phyloP scores from a whole-genome alignment of 2,329 filamentous ascomycete genomes.

The Zymoseptoria pseudotritici region DNA sequence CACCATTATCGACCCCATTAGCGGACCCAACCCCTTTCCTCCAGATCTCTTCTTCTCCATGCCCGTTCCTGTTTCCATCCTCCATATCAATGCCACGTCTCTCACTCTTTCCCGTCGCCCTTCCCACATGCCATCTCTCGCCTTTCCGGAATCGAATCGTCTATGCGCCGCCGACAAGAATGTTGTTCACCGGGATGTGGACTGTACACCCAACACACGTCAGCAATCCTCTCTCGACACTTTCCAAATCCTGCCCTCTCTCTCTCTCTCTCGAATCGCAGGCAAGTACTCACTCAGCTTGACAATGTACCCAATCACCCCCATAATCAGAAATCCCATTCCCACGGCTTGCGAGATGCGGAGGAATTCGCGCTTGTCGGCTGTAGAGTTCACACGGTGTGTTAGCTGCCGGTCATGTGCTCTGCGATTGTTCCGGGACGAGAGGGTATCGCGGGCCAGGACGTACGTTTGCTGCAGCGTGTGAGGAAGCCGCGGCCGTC shows the following conservation, averaged over 20 bases:
- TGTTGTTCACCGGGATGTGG: slow-evolving; percentile 64
- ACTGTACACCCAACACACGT: slow-evolving; percentile 34
- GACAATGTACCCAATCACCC: slow-evolving; percentile 61
- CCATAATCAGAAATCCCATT: slow-evolving; percentile 64
- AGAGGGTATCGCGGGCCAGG: background rate
- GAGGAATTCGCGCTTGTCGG: slow-evolving; percentile 52
- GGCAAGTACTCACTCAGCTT: slow-evolving; percentile 52
- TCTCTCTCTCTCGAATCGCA: background rate
- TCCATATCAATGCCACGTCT: background rate
- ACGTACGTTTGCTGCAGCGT: slow-evolving; percentile 42
- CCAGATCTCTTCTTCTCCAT: too few species aligned
- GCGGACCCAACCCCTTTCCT: too few species aligned
- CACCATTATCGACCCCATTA: too few species aligned
- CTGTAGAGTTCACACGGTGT: slow-evolving; percentile 25
- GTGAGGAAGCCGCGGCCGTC: slow-evolving; percentile 45
- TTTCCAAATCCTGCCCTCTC: background rate
- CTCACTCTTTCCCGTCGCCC: background rate
- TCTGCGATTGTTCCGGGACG: background rate
- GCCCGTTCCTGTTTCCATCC: too few species aligned
- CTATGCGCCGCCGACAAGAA: slow-evolving; percentile 60
- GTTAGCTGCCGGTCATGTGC: slow-evolving; percentile 1
- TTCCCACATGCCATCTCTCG: background rate
- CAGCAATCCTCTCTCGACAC: background rate
- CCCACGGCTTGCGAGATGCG: slow-evolving; percentile 60
- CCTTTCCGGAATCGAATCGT: background rate